Evolutionary conservation across 2,329 filamentous ascomycete genomes (phyloP).

Genomic region (Colletotrichum chrysophilum): DNA sequence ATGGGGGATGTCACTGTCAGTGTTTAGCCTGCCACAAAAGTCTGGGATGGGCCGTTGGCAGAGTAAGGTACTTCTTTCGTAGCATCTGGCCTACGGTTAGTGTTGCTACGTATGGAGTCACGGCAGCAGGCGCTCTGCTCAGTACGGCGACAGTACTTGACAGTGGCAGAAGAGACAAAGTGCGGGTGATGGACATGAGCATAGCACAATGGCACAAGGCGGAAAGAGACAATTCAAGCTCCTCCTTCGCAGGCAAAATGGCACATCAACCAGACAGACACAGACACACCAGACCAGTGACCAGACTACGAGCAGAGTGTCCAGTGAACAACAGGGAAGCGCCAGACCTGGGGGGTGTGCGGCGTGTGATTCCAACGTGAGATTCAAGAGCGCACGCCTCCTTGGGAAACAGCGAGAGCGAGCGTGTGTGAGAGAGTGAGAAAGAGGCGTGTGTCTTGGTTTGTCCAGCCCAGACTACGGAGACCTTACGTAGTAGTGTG

Average conservation of each 20-base stretch:
- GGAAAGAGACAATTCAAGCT: background rate
- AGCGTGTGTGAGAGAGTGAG: background rate
- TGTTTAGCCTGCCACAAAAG: background rate
- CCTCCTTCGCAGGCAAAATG: background rate
- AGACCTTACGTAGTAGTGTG: constrained; percentile 19
- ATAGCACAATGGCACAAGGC: background rate
- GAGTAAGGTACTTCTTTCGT: background rate
- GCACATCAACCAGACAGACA: background rate
- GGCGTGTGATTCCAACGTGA: background rate
- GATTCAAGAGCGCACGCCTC: background rate
- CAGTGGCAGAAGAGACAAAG: background rate
- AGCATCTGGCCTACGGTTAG: background rate
- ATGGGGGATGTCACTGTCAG: constrained; percentile 18
- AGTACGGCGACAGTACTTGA: background rate
- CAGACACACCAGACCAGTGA: background rate
- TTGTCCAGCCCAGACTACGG: background rate
- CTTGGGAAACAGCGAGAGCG: background rate
- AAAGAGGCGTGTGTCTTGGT: background rate
- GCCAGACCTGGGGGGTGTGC: constrained; percentile 11
- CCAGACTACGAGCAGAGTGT: background rate
- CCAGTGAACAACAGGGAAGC: background rate
- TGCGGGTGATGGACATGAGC: background rate
- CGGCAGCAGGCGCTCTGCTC: background rate
- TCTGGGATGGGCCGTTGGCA: background rate
- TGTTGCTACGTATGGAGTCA: background rate